Conservation (phyloP, 352 stramenopile species). For the Globisporangium uncinulatum region DNA sequence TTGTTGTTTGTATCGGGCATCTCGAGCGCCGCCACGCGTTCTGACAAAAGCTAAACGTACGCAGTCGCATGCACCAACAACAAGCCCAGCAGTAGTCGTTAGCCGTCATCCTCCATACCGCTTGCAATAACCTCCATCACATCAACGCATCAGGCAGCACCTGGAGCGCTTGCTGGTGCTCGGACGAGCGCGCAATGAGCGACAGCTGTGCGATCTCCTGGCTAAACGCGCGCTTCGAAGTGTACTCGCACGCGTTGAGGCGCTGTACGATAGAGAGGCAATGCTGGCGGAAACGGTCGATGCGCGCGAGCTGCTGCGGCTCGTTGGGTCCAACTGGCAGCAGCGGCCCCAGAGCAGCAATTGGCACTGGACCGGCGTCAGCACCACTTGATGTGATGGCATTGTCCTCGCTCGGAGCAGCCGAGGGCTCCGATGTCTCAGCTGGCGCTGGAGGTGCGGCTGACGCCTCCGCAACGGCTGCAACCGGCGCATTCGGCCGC, state of each 20-base stretch:
- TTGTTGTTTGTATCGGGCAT: background rate
- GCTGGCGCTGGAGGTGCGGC: background rate
- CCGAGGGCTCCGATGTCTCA: background rate
- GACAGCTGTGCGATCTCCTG: constrained; percentile 45
- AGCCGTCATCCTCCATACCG: background rate
- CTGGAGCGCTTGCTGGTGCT: constrained; percentile 22
- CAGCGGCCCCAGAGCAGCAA: background rate
- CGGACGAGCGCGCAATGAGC: constrained; percentile 15
- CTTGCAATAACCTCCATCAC: background rate
- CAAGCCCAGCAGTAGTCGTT: background rate
- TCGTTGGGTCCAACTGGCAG: background rate
- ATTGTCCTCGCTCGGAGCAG: background rate
- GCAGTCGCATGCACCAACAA: background rate
- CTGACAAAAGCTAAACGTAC: constrained; percentile 3
- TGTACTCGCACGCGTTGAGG: constrained; percentile 66
- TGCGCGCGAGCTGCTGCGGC: constrained; percentile 3
- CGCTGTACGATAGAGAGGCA: constrained; percentile 34
- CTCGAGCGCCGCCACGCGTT: constrained; percentile 3
- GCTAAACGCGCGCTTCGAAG: constrained; percentile 38
- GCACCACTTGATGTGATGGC: background rate
- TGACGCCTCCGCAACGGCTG: background rate
- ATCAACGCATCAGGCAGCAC: background rate
- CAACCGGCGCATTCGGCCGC: background rate
- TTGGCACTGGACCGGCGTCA: background rate
- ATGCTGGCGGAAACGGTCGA: constrained; percentile 22